These are phyloP conservation scores for Suhomyces taliae DNA, from an alignment of 1,139 yeast species.

Conservation along the genomic window DNA sequence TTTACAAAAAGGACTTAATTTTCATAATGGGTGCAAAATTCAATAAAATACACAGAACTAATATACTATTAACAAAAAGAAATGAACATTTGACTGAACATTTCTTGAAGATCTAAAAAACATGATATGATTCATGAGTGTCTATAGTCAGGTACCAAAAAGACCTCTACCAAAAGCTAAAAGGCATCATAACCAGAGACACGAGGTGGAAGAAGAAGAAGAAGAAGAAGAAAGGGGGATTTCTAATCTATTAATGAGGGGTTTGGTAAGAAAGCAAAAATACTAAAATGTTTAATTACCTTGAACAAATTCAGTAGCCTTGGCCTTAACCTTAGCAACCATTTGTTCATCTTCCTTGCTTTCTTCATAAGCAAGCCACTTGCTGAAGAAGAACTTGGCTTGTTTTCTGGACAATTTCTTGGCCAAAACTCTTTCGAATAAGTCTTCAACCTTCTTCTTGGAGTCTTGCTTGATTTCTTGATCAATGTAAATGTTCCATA, in stretches of 20 bases:
- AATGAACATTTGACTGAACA: too few species aligned
- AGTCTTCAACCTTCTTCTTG: conserved; percentile 64
- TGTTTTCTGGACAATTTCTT: conserved; percentile 83
- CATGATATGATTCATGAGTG: too few species aligned
- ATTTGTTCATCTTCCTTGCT: conserved; percentile 65
- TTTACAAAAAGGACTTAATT: neutral
- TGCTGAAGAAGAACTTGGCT: conserved; percentile 91
- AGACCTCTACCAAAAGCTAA: too few species aligned
- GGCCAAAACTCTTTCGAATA: conserved; percentile 75
- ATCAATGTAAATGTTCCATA: conserved; percentile 94
- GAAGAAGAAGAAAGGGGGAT: too few species aligned
- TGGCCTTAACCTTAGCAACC: conserved; percentile 83
- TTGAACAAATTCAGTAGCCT: conserved; percentile 77
- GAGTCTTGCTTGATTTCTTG: conserved; percentile 72
- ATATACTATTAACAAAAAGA: neutral
- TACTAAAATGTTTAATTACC: neutral
- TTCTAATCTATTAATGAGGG: too few species aligned
- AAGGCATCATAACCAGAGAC: too few species aligned
- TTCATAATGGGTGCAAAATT: neutral
- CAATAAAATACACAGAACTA: conserved; percentile 1
- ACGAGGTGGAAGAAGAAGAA: too few species aligned
- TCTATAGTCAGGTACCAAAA: too few species aligned
- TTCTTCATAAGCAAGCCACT: conserved; percentile 85
- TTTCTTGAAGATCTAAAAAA: too few species aligned
- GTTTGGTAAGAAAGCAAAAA: too few species aligned